These are phyloP conservation scores for Eucalyptus tenuipes DNA, from an alignment of 345 rosid species.

Conservation along the genomic window DNA sequence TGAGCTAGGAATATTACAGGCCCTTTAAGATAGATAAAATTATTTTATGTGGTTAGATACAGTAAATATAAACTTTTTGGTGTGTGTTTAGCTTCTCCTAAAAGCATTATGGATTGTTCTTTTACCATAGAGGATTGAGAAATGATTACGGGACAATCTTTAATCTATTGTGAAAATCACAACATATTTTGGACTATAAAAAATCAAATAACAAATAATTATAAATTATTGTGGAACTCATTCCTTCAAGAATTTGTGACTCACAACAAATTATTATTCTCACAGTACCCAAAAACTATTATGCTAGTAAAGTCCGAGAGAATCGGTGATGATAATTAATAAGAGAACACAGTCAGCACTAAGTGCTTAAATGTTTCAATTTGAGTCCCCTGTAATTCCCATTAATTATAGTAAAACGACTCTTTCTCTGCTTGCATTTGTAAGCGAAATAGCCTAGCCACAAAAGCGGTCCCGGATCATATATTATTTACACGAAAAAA, in stretches of 20 bases:
- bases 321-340: no score
- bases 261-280: no score
- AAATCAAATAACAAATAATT: no score
- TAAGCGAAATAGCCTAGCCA: neutral
- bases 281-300: rapidly evolving
- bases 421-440: neutral
- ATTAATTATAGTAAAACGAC: neutral
- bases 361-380: neutral
- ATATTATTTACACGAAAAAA: neutral
- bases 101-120: neutral
- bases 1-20: neutral
- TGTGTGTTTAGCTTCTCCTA: neutral
- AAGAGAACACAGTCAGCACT: neutral
- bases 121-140: neutral
- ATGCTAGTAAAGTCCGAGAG: no score
- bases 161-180: no score
- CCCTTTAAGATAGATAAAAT: neutral
- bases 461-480: neutral
- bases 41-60: neutral
- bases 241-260: no score
- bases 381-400: neutral
- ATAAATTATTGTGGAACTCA: no score
- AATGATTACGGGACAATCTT: no score
- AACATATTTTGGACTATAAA: no score
- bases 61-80: neutral